Conservation (phyloP, 495 filamentous ascomycete genomes). For the Hypoxylon lenormandii region DNA sequence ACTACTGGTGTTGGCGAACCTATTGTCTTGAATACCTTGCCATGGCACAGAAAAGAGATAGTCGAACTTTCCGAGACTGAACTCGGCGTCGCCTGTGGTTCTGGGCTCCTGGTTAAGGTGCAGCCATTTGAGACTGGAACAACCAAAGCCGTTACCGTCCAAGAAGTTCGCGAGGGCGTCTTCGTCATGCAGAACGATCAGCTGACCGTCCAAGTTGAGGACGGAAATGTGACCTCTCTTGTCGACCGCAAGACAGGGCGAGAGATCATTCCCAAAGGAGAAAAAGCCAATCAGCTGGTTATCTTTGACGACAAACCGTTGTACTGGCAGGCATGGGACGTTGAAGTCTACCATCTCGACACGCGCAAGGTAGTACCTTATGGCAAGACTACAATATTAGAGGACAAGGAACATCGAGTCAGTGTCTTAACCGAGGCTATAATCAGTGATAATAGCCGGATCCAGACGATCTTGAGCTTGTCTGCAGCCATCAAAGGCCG, state of each 20-base stretch:
- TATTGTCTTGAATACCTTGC: conserved; percentile 80
- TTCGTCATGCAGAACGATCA: conserved; percentile 83
- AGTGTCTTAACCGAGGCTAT: conserved; percentile 82
- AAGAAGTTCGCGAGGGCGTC: conserved; percentile 72
- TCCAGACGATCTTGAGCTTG: conserved; percentile 87
- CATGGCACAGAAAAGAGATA: conserved; percentile 81
- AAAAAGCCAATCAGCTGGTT: conserved; percentile 89
- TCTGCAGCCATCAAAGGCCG: conserved; percentile 71
- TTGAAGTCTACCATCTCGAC: conserved; percentile 93
- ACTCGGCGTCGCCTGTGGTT: conserved; percentile 63
- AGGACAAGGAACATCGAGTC: conserved; percentile 77
- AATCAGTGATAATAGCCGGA: conserved; percentile 87
- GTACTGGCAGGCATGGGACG: conserved; percentile 99
- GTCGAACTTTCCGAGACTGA: conserved; percentile 67
- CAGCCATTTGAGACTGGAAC: conserved; percentile 60
- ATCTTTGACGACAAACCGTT: conserved; percentile 98
- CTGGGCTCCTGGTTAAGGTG: conserved; percentile 63
- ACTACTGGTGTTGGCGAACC: conserved; percentile 53
- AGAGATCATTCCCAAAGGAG: conserved; percentile 81
- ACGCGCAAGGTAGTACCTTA: conserved; percentile 79
- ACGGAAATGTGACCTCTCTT: conserved; percentile 83
- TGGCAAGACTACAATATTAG: conserved; percentile 74
- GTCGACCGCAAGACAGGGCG: conserved; percentile 75
- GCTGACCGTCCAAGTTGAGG: conserved; percentile 75
- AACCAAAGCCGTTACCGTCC: conserved; percentile 67